phyloP scores from a whole-genome alignment of 108 stramenopile species.

The Pseudonitzschia multistriata region DNA sequence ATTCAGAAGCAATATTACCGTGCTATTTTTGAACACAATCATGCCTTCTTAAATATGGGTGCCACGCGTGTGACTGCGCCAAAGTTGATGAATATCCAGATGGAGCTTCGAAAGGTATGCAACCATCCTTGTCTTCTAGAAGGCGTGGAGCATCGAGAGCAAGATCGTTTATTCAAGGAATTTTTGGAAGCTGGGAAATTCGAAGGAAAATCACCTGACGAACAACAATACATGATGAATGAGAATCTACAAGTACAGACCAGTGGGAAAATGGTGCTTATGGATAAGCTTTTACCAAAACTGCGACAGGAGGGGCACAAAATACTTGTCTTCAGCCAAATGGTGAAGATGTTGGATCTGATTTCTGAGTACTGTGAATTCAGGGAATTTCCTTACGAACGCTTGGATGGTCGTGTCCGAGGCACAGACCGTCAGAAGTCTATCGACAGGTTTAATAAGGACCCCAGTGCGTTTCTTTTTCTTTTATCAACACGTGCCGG shows the following conservation, averaged over 20 bases:
- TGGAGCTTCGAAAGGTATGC: constrained; percentile 98
- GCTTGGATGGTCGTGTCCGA: constrained; percentile 85
- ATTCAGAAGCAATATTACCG: constrained; percentile 99
- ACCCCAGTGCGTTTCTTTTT: constrained; percentile 89
- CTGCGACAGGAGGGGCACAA: constrained; percentile 96
- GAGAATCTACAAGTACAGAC: constrained; percentile 83
- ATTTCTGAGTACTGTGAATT: constrained; percentile 92
- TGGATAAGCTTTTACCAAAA: constrained; percentile 98
- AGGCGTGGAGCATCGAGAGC: constrained; percentile 92
- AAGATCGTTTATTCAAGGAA: constrained; percentile 77
- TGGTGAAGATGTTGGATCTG: constrained; percentile 95
- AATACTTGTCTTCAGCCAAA: constrained; percentile 94
- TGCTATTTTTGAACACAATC: constrained; percentile 98
- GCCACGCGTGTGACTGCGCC: constrained; percentile 60
- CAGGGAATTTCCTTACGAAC: constrained; percentile 85
- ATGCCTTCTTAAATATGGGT: constrained; percentile 92
- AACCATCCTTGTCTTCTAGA: constrained; percentile 98
- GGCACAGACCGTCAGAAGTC: constrained; percentile 97
- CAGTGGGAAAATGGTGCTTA: constrained; percentile 98
- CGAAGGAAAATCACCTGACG: constrained; percentile 71
- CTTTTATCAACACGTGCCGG: constrained; percentile 78
- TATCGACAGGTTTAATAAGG: constrained; percentile 95
- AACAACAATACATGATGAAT: constrained; percentile 72
- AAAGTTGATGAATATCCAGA: constrained; percentile 98
- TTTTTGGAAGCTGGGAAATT: constrained; percentile 62